phyloP scores from a whole-genome alignment of 257 asterid species.

The Capsicum baccatum region DNA sequence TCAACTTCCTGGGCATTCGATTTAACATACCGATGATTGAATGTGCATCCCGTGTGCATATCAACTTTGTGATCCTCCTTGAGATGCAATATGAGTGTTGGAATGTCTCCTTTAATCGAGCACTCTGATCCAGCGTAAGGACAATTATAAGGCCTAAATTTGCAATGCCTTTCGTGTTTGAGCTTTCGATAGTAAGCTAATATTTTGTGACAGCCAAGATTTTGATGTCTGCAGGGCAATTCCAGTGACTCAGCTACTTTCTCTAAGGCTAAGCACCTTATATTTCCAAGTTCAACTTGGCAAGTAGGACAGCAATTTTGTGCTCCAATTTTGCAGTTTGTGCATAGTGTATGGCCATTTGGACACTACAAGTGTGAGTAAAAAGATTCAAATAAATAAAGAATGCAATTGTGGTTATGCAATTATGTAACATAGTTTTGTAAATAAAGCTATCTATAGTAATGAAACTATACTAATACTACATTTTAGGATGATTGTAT shows the following conservation, averaged over 20 bases:
- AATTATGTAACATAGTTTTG: background rate
- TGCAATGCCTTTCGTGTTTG: conserved; percentile 73
- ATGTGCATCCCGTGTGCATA: conserved; percentile 83
- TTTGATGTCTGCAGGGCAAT: conserved; percentile 75
- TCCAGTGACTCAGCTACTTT: conserved; percentile 77
- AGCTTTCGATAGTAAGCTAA: conserved; percentile 67
- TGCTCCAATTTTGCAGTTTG: conserved; percentile 61
- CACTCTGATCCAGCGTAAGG: conserved; percentile 90
- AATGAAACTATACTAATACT: background rate
- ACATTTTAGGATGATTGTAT: background rate
- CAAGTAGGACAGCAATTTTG: conserved; percentile 74
- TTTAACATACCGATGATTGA: conserved; percentile 82
- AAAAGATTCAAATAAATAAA: background rate
- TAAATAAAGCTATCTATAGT: too few relatives aligned
- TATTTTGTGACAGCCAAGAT: conserved; percentile 64
- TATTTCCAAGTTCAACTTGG: conserved; percentile 65
- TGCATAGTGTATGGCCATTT: conserved; percentile 83
- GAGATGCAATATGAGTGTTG: conserved; percentile 66
- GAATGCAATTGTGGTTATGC: background rate
- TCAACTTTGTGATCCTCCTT: conserved; percentile 88
- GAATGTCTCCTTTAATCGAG: conserved; percentile 65
- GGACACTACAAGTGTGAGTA: conserved; percentile 64
- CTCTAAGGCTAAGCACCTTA: conserved; percentile 87
- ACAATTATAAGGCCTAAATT: conserved; percentile 75
- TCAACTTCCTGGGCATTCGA: conserved; percentile 76